phyloP scores from a whole-genome alignment of 306 rosid genomes.

The Fragaria vesca region DNA sequence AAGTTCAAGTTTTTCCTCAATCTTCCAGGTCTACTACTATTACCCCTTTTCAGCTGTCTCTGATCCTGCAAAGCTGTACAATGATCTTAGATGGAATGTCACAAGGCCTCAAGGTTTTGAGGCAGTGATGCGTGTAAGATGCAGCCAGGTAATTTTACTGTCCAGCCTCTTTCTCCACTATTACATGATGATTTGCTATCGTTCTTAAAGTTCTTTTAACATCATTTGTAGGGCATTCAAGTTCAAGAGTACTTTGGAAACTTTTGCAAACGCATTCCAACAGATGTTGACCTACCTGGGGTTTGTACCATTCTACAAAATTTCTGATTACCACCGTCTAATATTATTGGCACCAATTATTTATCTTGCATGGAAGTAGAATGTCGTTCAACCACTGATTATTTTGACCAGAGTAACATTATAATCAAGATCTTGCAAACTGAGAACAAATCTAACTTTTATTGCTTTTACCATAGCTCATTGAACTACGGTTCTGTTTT shows the following conservation, averaged over 20 bases:
- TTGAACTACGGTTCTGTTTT: constrained; percentile 5
- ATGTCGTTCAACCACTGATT: background rate
- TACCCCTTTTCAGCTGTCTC: constrained; percentile 94
- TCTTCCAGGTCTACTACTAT: constrained; percentile 81
- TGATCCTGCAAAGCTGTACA: constrained; percentile 92
- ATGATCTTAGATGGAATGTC: constrained; percentile 97
- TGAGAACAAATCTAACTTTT: background rate
- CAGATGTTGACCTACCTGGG: constrained; percentile 96
- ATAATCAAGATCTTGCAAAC: background rate
- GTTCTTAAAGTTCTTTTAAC: background rate
- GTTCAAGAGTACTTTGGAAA: constrained; percentile 91
- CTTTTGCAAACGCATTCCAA: constrained; percentile 92
- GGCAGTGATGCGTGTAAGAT: constrained; percentile 98
- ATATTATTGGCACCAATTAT: background rate
- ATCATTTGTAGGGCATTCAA: constrained; percentile 75
- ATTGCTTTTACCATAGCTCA: background rate
- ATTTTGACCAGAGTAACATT: background rate
- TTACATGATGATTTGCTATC: background rate
- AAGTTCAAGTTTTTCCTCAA: background rate
- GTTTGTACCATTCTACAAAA: constrained; percentile 52
- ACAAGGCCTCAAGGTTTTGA: constrained; percentile 98
- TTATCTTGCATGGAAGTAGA: constrained; percentile 9
- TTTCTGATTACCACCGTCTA: constrained; percentile 1
- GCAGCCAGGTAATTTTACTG: constrained; percentile 80
- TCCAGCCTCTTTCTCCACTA: background rate